Evolutionary conservation across 306 rosid genomes (phyloP), one percentile per base, ranked within the genome.

Genomic region (Sesbania bispinosa): DNA sequence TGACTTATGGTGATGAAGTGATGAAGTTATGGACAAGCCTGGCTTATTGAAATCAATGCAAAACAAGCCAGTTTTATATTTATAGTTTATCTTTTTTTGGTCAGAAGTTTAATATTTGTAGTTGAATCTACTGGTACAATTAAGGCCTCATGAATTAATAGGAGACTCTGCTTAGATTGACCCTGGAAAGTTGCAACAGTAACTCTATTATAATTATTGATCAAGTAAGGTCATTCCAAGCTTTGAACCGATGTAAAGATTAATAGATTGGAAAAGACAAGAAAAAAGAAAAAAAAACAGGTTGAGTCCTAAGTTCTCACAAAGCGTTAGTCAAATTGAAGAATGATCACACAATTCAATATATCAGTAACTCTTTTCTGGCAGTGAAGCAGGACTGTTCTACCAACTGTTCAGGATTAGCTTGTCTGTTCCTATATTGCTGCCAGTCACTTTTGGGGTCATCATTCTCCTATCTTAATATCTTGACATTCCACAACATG

Each of bases 21-120:
- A 88, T n/a, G n/a, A n/a, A n/a, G n/a, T 88, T 29, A 81, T 83
- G 86, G 87, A 86, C 26, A 89, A 83, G 67, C 51, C 87, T 8
- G 87, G 71, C 86, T 85, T 46, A 84, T 82, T 62, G 90, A 85
- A 21, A 87, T 87, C 24, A 61, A 62, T 43, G 85, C 88, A 3
- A 87, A 69, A 64, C 86, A 82, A 66, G 88, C 84, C n/a, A n/a
- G 89, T 53, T 84, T 82, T 63, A 77, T 85, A 66, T 87, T 85
- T 78, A 82, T 88, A 10, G 86, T 84, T n/a, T 16, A n/a, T n/a
- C n/a, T n/a, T n/a, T n/a, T n/a, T n/a, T n/a, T n/a, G n/a, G n/a
- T n/a, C n/a, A n/a, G n/a, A n/a, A n/a, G 90, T 55, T 85, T 83
- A 64, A 77, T 86, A 67, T 88, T 85, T 79, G 80, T 88, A 10